A percentile compares a stretch with the other conserved stretches of the same genome.
These are phyloP conservation scores for Alternaria gaisen DNA, from an alignment of 2,329 filamentous ascomycete genomes.

Conservation along the genomic window DNA sequence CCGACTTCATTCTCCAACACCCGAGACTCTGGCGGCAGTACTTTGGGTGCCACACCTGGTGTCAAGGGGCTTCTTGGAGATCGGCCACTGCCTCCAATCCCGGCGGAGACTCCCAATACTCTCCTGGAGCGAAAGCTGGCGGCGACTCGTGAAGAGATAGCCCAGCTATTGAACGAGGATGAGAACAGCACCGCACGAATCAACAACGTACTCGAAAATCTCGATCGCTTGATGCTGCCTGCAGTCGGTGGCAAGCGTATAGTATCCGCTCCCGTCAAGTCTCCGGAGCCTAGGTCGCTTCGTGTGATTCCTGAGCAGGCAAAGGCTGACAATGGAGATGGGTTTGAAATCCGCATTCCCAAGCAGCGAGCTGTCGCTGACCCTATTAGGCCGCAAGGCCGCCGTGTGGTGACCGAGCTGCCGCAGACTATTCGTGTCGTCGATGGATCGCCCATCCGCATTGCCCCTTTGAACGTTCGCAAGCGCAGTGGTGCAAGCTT, in stretches of 20 bases:
- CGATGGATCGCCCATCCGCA: slow-evolving; percentile 59
- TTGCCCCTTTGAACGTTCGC: slow-evolving; percentile 65
- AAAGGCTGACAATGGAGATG: slow-evolving; percentile 47
- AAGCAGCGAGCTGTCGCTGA: slow-evolving; percentile 56
- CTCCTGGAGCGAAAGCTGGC: slow-evolving; percentile 64
- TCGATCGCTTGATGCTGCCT: slow-evolving; percentile 66
- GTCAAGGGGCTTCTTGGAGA: slow-evolving; percentile 43
- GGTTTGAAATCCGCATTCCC: slow-evolving; percentile 38
- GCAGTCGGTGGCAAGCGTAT: slow-evolving; percentile 50
- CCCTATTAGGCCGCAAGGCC: slow-evolving; percentile 46
- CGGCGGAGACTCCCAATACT: slow-evolving; percentile 59
- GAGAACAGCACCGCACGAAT: slow-evolving; percentile 61
- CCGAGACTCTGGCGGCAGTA: slow-evolving; percentile 46
- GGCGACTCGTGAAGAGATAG: slow-evolving; percentile 66
- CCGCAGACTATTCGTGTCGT: slow-evolving; percentile 66
- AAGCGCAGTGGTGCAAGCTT: slow-evolving; percentile 56
- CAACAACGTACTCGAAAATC: slow-evolving; percentile 67
- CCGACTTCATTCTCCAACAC: slow-evolving; percentile 59
- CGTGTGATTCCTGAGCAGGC: slow-evolving; percentile 64
- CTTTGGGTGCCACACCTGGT: slow-evolving; percentile 38
- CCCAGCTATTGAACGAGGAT: slow-evolving; percentile 60
- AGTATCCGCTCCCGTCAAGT: slow-evolving; percentile 56
- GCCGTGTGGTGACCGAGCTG: slow-evolving; percentile 37
- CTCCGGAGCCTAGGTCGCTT: slow-evolving; percentile 49
- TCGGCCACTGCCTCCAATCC: slow-evolving; percentile 57